A percentile compares a stretch with the other conserved stretches of the same genome.
These are phyloP conservation scores for Diaporthe longicolla DNA, from an alignment of 2,329 filamentous ascomycete species.

Conservation along the genomic window DNA sequence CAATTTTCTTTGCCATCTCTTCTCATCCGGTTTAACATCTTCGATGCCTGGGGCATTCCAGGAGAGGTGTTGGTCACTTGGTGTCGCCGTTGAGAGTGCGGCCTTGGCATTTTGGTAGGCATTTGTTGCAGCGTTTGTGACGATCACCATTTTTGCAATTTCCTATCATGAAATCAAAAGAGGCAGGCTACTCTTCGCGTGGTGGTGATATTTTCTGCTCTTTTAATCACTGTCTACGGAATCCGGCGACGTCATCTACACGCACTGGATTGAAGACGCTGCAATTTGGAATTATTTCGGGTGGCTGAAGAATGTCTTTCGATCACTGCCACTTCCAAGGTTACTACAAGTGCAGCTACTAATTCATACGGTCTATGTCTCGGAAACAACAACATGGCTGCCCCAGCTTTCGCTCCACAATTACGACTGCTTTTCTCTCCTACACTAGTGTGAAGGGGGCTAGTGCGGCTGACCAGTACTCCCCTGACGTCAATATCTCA, in stretches of 20 bases:
- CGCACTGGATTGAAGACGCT: background rate
- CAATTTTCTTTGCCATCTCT: background rate
- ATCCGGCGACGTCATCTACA: background rate
- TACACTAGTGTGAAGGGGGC: background rate
- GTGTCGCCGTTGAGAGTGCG: too few species aligned
- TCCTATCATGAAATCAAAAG: too few species aligned
- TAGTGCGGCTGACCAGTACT: background rate
- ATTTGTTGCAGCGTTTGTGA: too few species aligned
- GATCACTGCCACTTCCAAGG: too few species aligned
- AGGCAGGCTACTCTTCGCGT: too few species aligned
- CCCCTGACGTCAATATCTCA: constrained; percentile 11
- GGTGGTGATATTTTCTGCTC: background rate
- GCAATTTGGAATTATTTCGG: background rate
- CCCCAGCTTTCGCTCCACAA: too few species aligned
- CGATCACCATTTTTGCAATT: background rate
- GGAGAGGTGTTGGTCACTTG: too few species aligned
- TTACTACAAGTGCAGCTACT: background rate
- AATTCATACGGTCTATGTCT: background rate
- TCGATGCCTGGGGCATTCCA: too few species aligned
- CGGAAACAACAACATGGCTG: background rate
- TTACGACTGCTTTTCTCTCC: background rate
- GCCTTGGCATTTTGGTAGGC: too few species aligned
- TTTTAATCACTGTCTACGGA: background rate
- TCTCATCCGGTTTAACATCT: too few species aligned
- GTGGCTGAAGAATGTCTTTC: background rate